Evolutionary conservation across 2,329 filamentous ascomycete genomes (phyloP).

Genomic region (Scedosporium minutisporum): DNA sequence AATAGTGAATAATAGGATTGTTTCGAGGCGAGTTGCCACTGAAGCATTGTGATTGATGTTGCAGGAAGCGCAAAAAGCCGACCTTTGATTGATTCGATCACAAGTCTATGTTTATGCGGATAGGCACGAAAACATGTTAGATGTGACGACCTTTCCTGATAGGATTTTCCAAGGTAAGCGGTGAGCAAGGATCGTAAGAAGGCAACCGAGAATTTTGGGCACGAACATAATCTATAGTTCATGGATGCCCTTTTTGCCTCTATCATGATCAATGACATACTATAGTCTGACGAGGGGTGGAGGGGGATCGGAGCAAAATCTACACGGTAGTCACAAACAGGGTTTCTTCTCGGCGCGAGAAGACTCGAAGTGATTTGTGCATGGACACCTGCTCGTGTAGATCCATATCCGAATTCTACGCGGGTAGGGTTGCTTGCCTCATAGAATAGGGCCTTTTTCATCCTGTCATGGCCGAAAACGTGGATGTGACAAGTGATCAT

Average conservation of each 20-base stretch:
- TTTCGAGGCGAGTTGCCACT: no score
- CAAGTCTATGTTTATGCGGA: background rate
- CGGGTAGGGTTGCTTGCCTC: background rate
- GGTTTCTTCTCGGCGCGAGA: background rate
- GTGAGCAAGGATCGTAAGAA: background rate
- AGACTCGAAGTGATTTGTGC: background rate
- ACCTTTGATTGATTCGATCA: background rate
- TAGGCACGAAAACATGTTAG: background rate
- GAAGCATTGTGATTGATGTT: background rate
- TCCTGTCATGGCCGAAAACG: no score
- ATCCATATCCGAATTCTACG: background rate
- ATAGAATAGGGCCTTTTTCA: no score
- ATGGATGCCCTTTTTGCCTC: no score
- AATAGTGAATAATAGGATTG: no score
- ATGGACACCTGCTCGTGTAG: background rate
- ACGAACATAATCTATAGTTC: no score
- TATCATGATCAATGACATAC: no score
- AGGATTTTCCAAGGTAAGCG: background rate
- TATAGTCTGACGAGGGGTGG: no score
- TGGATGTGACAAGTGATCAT: no score
- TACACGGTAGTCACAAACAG: no score
- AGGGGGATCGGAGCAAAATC: no score
- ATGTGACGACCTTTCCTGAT: conserved; percentile 5
- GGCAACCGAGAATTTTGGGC: background rate
- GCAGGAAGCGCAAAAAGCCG: background rate